These are phyloP conservation scores for Pythium myriotylum DNA, from an alignment of 352 stramenopile species.

Conservation along the genomic window DNA sequence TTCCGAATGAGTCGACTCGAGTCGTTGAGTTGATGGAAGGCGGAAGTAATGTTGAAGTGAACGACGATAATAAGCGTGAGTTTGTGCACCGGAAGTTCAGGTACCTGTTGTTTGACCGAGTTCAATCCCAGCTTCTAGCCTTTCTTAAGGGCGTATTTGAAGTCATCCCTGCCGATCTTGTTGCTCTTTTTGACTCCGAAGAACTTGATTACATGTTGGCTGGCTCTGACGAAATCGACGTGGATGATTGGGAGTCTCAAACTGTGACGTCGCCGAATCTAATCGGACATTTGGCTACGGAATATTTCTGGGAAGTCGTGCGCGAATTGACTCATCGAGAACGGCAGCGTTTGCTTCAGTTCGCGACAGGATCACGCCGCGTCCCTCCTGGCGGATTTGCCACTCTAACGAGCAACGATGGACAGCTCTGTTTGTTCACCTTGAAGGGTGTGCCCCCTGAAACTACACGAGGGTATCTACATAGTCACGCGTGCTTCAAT, in stretches of 20 bases:
- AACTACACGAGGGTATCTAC: conserved; percentile 15
- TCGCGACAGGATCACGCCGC: conserved; percentile 38
- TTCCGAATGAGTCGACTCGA: conserved; percentile 3
- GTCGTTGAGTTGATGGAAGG: conserved; percentile 55
- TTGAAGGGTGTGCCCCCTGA: conserved; percentile 6
- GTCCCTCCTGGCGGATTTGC: conserved; percentile 34
- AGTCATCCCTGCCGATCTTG: conserved; percentile 85
- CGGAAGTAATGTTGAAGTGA: conserved; percentile 80
- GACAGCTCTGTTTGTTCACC: conserved; percentile 32
- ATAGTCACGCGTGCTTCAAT: conserved; percentile 26
- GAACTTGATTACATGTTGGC: conserved; percentile 93
- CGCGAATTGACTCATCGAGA: conserved; percentile 39
- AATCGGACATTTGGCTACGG: neutral
- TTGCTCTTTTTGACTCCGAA: conserved; percentile 94
- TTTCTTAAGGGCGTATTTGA: conserved; percentile 93
- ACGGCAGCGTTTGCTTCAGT: conserved; percentile 39
- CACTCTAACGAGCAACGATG: conserved; percentile 33
- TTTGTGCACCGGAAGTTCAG: conserved; percentile 91
- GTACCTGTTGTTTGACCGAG: conserved; percentile 85
- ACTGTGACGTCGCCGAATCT: conserved; percentile 35
- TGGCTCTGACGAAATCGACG: conserved; percentile 89
- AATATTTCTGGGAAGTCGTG: conserved; percentile 48
- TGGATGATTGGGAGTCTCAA: conserved; percentile 89
- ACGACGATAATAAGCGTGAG: conserved; percentile 92
- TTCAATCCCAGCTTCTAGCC: conserved; percentile 68